Evolutionary conservation across 1,139 yeast genomes (phyloP).

Genomic region (Scheffersomyces insectosa): DNA sequence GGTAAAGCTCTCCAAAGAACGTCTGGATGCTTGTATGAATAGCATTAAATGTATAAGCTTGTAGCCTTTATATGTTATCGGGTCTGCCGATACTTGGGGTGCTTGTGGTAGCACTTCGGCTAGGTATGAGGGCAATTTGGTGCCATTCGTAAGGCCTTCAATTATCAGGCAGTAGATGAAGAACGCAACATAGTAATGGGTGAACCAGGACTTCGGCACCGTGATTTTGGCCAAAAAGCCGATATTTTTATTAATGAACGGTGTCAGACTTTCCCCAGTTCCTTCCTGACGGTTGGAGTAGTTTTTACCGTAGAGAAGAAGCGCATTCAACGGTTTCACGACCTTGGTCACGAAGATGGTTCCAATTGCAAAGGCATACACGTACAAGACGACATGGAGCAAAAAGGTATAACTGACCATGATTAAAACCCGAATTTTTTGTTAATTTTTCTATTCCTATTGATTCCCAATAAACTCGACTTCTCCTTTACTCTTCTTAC

Average conservation of each 20-base stretch:
- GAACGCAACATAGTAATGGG: constrained; percentile 47
- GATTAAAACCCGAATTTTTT: too few relatives aligned
- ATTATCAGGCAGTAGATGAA: constrained; percentile 8
- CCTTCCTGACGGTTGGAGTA: not conserved
- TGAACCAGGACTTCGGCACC: constrained; percentile 52
- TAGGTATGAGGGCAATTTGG: not conserved
- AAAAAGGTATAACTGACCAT: not conserved
- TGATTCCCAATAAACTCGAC: too few relatives aligned
- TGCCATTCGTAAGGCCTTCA: not conserved
- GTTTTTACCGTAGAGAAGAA: constrained; percentile 16
- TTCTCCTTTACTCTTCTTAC: too few relatives aligned
- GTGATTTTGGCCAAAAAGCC: constrained; percentile 18
- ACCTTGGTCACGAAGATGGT: constrained; percentile 8
- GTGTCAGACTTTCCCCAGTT: not conserved
- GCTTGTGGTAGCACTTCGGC: not conserved
- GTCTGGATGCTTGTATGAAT: constrained; percentile 60
- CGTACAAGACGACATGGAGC: not conserved
- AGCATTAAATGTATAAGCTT: constrained; percentile 18
- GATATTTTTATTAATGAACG: not conserved
- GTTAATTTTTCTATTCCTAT: too few relatives aligned
- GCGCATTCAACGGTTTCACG: constrained; percentile 9
- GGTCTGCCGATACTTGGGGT: not conserved
- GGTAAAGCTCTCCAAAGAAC: constrained; percentile 59
- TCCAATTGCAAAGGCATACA: constrained; percentile 6
- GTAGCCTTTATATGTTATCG: constrained; percentile 1